These are phyloP conservation scores for Thozetella sp. DNA, from an alignment of 495 filamentous ascomycete species.

Conservation along the genomic window DNA sequence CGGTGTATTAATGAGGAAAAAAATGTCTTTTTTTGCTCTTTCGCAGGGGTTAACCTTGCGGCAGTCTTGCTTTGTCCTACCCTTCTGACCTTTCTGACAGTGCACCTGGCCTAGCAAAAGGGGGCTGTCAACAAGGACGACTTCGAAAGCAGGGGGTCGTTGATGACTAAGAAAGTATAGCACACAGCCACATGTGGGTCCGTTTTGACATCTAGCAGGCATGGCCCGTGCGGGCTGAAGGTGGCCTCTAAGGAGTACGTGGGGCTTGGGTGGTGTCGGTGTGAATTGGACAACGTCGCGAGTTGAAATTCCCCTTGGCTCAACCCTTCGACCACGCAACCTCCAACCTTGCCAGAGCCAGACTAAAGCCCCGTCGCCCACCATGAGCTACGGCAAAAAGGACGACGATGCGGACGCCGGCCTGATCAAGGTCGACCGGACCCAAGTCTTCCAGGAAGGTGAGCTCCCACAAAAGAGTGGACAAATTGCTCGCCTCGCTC, in stretches of 20 bases:
- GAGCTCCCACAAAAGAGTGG: constrained; percentile 27
- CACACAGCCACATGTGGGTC: constrained; percentile 1
- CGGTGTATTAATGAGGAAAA: background rate
- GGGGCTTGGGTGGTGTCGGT: constrained; percentile 5
- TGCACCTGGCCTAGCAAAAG: no score
- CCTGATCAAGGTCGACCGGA: constrained; percentile 95
- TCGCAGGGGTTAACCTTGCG: no score
- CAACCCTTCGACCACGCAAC: constrained; percentile 14
- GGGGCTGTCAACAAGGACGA: background rate
- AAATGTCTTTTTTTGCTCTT: background rate
- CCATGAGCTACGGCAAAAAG: constrained; percentile 97
- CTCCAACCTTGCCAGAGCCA: constrained; percentile 17
- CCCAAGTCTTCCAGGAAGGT: constrained; percentile 99
- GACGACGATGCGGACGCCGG: constrained; percentile 94
- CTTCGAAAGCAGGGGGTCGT: background rate
- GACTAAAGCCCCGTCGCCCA: constrained; percentile 31
- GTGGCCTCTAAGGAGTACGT: constrained; percentile 3
- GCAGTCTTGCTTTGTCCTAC: no score
- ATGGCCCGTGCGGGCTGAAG: background rate
- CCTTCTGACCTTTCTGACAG: no score
- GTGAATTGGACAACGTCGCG: constrained; percentile 37
- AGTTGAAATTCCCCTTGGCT: constrained; percentile 24
- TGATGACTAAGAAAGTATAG: background rate
- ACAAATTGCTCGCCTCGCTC: constrained; percentile 15
- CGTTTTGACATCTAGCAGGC: background rate